These are phyloP conservation scores for Dictyostelium intermedium DNA, from an alignment of 78 protist genomes.

Conservation along the genomic window DNA sequence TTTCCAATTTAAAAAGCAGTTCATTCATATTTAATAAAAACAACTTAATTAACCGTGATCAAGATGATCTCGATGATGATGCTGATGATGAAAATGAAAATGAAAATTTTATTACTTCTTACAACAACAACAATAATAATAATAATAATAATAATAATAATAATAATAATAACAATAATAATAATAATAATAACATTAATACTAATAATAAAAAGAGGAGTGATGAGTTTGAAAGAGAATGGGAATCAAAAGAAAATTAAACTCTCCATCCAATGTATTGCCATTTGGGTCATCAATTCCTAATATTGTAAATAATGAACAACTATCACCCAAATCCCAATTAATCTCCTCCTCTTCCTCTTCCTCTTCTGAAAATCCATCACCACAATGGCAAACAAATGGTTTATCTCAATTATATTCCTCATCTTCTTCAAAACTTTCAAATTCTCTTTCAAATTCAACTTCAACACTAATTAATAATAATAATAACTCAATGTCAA, in stretches of 20 bases:
- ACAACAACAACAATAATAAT: too few species aligned
- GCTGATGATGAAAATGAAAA: too few species aligned
- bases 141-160: too few species aligned
- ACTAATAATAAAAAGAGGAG: too few species aligned
- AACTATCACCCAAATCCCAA: not conserved
- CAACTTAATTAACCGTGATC: not conserved
- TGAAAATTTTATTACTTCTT: too few species aligned
- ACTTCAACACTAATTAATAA: not conserved
- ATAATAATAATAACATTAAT: too few species aligned
- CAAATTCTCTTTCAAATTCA: not conserved
- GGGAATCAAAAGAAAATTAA: too few species aligned
- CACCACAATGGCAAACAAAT: not conserved
- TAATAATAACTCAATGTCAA: not conserved
- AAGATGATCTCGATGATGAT: too few species aligned
- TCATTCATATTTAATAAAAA: not conserved
- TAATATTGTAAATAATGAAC: not conserved
- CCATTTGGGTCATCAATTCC: not conserved
- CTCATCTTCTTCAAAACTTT: not conserved
- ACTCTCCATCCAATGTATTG: not conserved
- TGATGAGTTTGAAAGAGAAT: too few species aligned
- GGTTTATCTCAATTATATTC: not conserved
- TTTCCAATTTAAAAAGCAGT: not conserved
- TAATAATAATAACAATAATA: too few species aligned
- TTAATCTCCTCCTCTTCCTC: not conserved
- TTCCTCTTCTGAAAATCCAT: not conserved